These are phyloP conservation scores for Phlegmacium glaucopus DNA, from an alignment of 768 basidiomycete genomes.

Conservation along the genomic window DNA sequence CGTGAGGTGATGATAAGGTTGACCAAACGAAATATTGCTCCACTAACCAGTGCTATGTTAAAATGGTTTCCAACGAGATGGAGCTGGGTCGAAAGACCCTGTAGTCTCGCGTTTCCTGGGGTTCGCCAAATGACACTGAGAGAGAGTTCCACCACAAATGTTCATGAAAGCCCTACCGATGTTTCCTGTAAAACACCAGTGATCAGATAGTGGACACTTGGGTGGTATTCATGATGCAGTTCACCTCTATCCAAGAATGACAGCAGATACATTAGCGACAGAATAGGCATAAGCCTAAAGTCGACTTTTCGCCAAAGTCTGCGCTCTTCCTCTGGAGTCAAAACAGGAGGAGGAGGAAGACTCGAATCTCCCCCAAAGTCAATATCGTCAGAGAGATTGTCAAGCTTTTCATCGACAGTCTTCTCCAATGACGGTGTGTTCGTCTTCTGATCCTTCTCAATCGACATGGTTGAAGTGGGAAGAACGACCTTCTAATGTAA, in stretches of 20 bases:
- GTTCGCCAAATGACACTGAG: slow-evolving; percentile 1
- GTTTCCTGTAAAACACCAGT: slow-evolving; percentile 38
- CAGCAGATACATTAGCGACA: slow-evolving; percentile 57
- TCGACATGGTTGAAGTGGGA: slow-evolving; percentile 14
- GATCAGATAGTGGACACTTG: not conserved
- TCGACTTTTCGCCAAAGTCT: slow-evolving; percentile 60
- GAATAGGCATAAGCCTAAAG: slow-evolving; percentile 51
- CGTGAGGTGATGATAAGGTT: not conserved
- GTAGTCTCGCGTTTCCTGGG: slow-evolving; percentile 64
- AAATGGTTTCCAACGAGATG: slow-evolving; percentile 56
- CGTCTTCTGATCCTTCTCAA: slow-evolving; percentile 16
- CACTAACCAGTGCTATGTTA: slow-evolving; percentile 58
- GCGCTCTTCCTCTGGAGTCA: slow-evolving; percentile 48
- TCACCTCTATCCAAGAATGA: slow-evolving; percentile 63
- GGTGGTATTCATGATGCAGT: slow-evolving; percentile 2
- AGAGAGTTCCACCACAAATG: not conserved
- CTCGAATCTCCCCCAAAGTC: slow-evolving; percentile 44
- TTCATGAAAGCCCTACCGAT: slow-evolving; percentile 37
- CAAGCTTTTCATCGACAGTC: slow-evolving; percentile 17
- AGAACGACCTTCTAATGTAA: not conserved
- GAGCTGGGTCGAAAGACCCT: slow-evolving; percentile 57
- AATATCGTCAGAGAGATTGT: slow-evolving; percentile 11
- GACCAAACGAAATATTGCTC: not conserved
- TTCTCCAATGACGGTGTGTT: slow-evolving; percentile 8
- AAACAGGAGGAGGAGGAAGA: slow-evolving; percentile 41